phyloP scores from a whole-genome alignment of 768 basidiomycete genomes.

The Boletus rubroflammeus region DNA sequence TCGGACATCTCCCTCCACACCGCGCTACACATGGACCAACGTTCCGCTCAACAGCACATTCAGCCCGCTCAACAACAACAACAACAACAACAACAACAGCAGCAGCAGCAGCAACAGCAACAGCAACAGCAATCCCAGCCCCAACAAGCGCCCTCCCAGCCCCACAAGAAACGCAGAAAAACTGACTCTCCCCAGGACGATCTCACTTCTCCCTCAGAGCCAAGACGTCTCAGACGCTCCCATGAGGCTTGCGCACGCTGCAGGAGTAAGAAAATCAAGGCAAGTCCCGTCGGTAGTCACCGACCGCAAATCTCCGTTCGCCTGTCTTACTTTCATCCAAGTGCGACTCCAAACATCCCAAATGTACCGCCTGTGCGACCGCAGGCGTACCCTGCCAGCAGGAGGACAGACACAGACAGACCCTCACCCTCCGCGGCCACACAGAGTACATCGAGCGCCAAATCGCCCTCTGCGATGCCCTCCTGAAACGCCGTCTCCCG shows the following conservation, averaged over 20 bases:
- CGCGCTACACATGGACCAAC: constrained; percentile 67
- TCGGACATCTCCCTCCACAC: constrained; percentile 53
- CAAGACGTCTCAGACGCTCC: constrained; percentile 78
- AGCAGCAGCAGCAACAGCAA: constrained; percentile 33
- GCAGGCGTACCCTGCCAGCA: constrained; percentile 80
- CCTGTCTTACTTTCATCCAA: constrained; percentile 41
- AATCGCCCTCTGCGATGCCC: constrained; percentile 71
- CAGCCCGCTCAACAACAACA: constrained; percentile 33
- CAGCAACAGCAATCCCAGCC: constrained; percentile 26
- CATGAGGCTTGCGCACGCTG: constrained; percentile 92
- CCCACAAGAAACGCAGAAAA: constrained; percentile 59
- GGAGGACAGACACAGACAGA: constrained; percentile 85
- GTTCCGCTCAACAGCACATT: constrained; percentile 43
- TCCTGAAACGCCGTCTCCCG: constrained; percentile 70
- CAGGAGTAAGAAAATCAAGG: constrained; percentile 97
- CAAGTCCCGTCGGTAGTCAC: constrained; percentile 62
- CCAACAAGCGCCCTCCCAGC: constrained; percentile 34
- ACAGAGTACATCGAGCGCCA: constrained; percentile 80
- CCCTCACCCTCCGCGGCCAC: constrained; percentile 79
- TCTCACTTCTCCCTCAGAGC: constrained; percentile 57
- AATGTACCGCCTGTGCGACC: constrained; percentile 81
- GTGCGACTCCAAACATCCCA: constrained; percentile 90
- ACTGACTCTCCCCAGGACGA: constrained; percentile 54
- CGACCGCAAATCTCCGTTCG: constrained; percentile 80
- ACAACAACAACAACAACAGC: too few species aligned